A percentile compares a stretch with the other conserved stretches of the same genome.
phyloP scores from a whole-genome alignment of 1,284 basidiomycete genomes.

The Cryptococcus sp. region DNA sequence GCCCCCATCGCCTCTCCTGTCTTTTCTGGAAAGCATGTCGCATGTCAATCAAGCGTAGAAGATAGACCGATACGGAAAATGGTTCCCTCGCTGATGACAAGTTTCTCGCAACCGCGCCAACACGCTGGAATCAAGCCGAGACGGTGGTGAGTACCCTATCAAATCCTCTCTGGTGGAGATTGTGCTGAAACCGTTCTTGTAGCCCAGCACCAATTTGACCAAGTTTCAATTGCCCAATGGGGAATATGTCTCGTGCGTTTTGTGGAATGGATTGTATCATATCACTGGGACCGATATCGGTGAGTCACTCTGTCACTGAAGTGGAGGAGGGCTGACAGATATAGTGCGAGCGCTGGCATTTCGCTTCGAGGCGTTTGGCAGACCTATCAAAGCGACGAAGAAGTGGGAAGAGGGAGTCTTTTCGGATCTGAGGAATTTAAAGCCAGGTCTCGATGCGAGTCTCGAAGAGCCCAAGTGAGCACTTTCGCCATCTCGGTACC shows the following conservation, averaged over 20 bases:
- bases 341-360: conserved; percentile 78
- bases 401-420: conserved; percentile 74
- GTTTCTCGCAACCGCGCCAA: conserved; percentile 71
- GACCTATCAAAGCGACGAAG: conserved; percentile 42
- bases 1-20: too few species aligned
- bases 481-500: background rate
- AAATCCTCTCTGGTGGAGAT: background rate
- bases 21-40: background rate
- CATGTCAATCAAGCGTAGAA: background rate
- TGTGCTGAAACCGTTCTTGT: conserved; percentile 16
- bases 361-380: conserved; percentile 77
- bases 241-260: conserved; percentile 80
- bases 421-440: conserved; percentile 81
- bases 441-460: conserved; percentile 81
- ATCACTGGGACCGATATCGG: conserved; percentile 72
- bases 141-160: conserved; percentile 51
- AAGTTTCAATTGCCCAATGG: conserved; percentile 75
- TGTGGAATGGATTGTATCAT: conserved; percentile 83
- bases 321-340: too few species aligned
- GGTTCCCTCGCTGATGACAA: conserved; percentile 8
- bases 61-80: background rate
- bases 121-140: conserved; percentile 37
- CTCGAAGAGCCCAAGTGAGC: conserved; percentile 81
- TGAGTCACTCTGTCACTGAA: conserved; percentile 47
- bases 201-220: conserved; percentile 62